phyloP scores from a whole-genome alignment of 2,329 filamentous ascomycete genomes.

The Pseudonectria foliicola region DNA sequence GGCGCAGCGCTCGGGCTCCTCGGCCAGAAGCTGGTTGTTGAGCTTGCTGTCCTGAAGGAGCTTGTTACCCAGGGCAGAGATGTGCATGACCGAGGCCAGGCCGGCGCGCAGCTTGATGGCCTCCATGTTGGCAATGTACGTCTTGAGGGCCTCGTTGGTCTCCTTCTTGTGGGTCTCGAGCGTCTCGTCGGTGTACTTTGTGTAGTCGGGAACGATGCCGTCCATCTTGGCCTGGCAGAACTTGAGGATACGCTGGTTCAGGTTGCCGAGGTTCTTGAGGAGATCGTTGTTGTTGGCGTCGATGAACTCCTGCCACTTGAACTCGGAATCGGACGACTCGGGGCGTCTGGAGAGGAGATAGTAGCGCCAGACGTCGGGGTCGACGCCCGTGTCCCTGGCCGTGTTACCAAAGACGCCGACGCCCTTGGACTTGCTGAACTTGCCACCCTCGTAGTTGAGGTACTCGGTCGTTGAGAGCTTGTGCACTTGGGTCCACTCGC shows the following conservation, averaged over 20 bases:
- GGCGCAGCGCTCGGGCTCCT: conserved; percentile 46
- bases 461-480: conserved; percentile 84
- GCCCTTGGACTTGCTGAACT: conserved; percentile 87
- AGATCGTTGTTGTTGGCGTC: conserved; percentile 83
- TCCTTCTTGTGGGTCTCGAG: conserved; percentile 51
- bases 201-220: conserved; percentile 58
- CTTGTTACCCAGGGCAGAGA: conserved; percentile 52
- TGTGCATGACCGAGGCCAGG: conserved; percentile 56
- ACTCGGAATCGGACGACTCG: conserved; percentile 80
- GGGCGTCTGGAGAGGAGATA: conserved; percentile 82
- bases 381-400: conserved; percentile 77
- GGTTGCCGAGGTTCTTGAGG: conserved; percentile 67
- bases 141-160: conserved; percentile 57
- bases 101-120: conserved; percentile 63
- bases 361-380: conserved; percentile 86
- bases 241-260: conserved; percentile 68
- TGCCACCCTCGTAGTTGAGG: conserved; percentile 79
- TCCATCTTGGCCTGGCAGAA: conserved; percentile 71
- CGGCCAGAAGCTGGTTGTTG: conserved; percentile 47
- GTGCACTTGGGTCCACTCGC: conserved; percentile 85
- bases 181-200: conserved; percentile 47
- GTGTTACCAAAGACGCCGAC: conserved; percentile 90
- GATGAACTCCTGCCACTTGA: conserved; percentile 82
- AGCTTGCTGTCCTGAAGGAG: conserved; percentile 46
- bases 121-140: conserved; percentile 63